These are phyloP conservation scores for Biscogniauxia mediterranea DNA, from an alignment of 2,329 filamentous ascomycete genomes.

Conservation along the genomic window DNA sequence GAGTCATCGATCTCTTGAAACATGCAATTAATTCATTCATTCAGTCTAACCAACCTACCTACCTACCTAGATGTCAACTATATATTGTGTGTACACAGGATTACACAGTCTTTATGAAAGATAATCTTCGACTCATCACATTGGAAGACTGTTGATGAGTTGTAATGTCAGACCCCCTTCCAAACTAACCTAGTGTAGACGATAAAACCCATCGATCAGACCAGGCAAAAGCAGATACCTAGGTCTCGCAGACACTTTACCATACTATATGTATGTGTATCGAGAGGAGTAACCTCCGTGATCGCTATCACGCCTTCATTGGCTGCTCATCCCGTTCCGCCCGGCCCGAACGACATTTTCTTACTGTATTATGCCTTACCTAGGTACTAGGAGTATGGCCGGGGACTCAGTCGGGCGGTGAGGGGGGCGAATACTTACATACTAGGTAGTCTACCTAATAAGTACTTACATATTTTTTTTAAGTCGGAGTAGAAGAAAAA, in stretches of 20 bases:
- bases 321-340: background rate
- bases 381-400: background rate
- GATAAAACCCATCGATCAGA: background rate
- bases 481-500: no score
- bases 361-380: constrained; percentile 14
- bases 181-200: background rate
- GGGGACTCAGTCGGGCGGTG: constrained; percentile 7
- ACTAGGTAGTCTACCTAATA: constrained; percentile 9
- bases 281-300: constrained; percentile 6
- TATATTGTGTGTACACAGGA: background rate
- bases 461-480: background rate
- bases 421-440: background rate
- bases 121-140: background rate
- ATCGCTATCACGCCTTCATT: background rate
- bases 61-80: no score
- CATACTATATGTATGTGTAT: no score
- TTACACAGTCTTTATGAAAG: no score
- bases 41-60: no score
- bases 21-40: no score
- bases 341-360: constrained; percentile 6
- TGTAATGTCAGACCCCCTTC: no score
- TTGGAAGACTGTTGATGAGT: background rate
- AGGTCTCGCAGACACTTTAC: background rate
- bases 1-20: no score
- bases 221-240: background rate